Base-by-base conservation (phyloP, 192 early-diverging fungal genomes). In the Coemansia sp. region DNA sequence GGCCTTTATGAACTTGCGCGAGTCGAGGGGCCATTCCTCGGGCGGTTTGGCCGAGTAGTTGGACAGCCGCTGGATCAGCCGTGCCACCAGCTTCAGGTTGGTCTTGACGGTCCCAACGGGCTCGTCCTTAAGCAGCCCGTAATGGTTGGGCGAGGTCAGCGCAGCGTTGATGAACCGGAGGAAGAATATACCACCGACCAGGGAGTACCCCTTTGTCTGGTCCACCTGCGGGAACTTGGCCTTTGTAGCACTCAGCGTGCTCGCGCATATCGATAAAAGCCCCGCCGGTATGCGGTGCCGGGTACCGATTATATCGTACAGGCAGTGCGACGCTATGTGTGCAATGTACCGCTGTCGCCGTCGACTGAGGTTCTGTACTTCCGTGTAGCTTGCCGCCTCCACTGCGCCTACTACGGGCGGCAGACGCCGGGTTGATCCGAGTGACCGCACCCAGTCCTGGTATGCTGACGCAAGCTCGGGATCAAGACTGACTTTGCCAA, bases 341-440 rank as follows among this genome's bases (percentile, higher is more conserved):
- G 64, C 49, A 49, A 80, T 63, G 38, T 80, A 69, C 25, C 72
- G 61, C 19, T 74, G 69, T 57, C 77, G 72, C 65, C 77, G 72
- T 7, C 77, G 72, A 62, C 77, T 80, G 39, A 80, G 72, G 59
- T 80, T 80, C 56, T 80, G 77, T 54, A 80, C 77, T 58, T 80
- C 77, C 4, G 77, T 80, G 59, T 80, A 80, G 51, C 72, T 63
- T 4, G 77, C 77, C 7, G 77, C 77, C 17, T 80, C 77, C 4
- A 75, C 72, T 1, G 65, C 64, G 44, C 77, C 69, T 13, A 71
- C 77, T 0, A 80, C 72, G 0, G 54, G 66, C 5, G 77, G 60
- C 49, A 80, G 53, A 0, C 69, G 53, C 16, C n/a, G 13, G 20
- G 54, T 58, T 19, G 43, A 32, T 8, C 37, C 51, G 11, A 75